Evolutionary conservation across 306 rosid species (phyloP), one percentile per base, ranked within the genome.

Genomic region (Trifolium fragiferum): DNA sequence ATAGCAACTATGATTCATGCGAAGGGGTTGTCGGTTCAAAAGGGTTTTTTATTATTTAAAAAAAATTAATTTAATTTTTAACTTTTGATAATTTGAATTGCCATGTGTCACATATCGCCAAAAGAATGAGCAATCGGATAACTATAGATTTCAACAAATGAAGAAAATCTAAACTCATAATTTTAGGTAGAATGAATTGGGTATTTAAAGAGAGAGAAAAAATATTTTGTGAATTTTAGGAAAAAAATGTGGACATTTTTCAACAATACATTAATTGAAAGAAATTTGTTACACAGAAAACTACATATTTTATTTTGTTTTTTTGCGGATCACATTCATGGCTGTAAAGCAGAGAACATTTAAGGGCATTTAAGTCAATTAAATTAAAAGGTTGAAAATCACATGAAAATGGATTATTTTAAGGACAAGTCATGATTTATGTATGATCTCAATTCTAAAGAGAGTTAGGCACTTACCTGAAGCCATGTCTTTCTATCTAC

Each of bases 401-500:
- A 55, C 82, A 80, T 25, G 72, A 66, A 32, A 46, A 15, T 19
- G 38, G 33, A 1, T 66, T 46, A 73, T 47, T 46, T 5, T 67
- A 25, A 21, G 38, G 27, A 19, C 65, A 35, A 25, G 49, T 54
- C 8, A 27, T 43, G 27, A 19, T 16, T 47, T 11, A 50, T 49
- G 2, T 37, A 77, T 61, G 70, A 32, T n/a, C 62, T 30, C 57
- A 64, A 68, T 2, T 46, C 41, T 14, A 2, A 27, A 18, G 9
- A 35, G 23, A 63, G 68, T 46, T 46, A 35, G 2, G 5, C 4
- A 51, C 19, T 50, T 53, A 53, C 59, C 59, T 53, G 59, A 35
- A 89, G 84, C 81, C 85, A 84, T 4, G 85, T 85, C 21, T 87
- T 18, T 43, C 62, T 66, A 10, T 85, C 91, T 7, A 89, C 87